Base-by-base conservation (phyloP, 2,329 filamentous ascomycete genomes). In the Pyrenophora tritici-repentis region DNA sequence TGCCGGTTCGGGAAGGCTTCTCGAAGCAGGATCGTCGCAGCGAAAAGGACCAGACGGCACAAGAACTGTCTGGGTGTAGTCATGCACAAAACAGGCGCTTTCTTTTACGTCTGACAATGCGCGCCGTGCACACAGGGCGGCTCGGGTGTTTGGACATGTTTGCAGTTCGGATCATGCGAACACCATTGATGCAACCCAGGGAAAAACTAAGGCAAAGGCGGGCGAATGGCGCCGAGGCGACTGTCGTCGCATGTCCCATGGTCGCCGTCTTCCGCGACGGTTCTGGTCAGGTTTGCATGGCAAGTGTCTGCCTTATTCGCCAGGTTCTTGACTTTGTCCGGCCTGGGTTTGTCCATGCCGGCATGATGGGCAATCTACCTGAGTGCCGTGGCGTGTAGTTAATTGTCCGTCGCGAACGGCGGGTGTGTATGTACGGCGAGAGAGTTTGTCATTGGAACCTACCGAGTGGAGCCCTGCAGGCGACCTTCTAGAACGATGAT, bases 141-240 rank as follows among this genome's bases (percentile, higher is more conserved):
- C 41, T 56, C 48, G 49, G 38, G 36, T 52, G 62, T 67, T 63
- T 61, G 61, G 59, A 62, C 58, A 60, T 65, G 63, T 68, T 67
- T 63, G 63, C 63, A 22, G 57, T 52, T 52, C 47, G 41, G 55
- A 51, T 39, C 38, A 50, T 57, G 54, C 54, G 52, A 46, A 49
- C 53, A 37, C 42, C 38, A 35, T 18, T 34, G 42, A 55, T 55
- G 56, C 47, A 42, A 39, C 51, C 50, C 53, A 42, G 51, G 48
- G 50, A 40, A 56, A 40, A 56, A 55, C 22, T 35, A 50, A 26
- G 22, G 38, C 40, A 49, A 35, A 40, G 38, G 45, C 56, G 48
- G 48, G 40, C 47, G 39, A 34, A 55, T 49, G 39, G 45, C 16
- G 22, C 43, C 43, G 45, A 42, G 33, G 33, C 42, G 26, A 32